phyloP scores from a whole-genome alignment of 306 rosid genomes.

The Cyamopsis tetragonoloba region DNA sequence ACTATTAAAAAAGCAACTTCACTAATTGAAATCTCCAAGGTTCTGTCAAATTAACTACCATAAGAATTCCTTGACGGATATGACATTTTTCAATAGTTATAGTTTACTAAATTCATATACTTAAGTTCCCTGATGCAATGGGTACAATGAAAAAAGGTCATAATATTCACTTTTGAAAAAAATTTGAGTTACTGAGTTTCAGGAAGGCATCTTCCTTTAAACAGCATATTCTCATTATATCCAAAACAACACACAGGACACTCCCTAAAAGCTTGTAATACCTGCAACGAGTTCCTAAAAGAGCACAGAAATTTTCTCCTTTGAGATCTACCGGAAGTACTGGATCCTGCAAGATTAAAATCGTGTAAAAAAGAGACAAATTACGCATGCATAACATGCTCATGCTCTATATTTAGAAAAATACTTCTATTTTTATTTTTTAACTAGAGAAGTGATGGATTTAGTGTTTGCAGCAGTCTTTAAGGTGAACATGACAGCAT shows the following conservation, averaged over 20 bases:
- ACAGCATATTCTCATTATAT: constrained; percentile 4
- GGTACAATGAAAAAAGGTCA: neutral
- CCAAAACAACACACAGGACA: constrained; percentile 19
- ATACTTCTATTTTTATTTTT: too few relatives aligned
- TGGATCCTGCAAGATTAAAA: constrained; percentile 51
- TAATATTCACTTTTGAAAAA: neutral
- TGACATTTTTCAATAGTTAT: neutral
- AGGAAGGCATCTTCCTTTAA: neutral
- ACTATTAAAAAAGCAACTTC: neutral
- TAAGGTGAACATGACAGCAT: neutral
- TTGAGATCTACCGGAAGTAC: constrained; percentile 68
- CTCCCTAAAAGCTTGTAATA: constrained; percentile 28
- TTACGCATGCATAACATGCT: neutral
- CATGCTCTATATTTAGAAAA: neutral
- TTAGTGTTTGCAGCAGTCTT: neutral
- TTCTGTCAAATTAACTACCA: constrained; percentile 4
- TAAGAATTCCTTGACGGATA: neutral
- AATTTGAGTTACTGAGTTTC: neutral
- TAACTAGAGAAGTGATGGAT: neutral
- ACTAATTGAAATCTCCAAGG: neutral
- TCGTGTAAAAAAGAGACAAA: neutral
- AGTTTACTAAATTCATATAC: neutral
- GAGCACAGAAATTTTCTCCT: constrained; percentile 69
- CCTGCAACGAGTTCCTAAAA: constrained; percentile 85
- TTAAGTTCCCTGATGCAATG: neutral